These are phyloP conservation scores for Pichia eremophila DNA, from an alignment of 805 yeast species.

Conservation along the genomic window DNA sequence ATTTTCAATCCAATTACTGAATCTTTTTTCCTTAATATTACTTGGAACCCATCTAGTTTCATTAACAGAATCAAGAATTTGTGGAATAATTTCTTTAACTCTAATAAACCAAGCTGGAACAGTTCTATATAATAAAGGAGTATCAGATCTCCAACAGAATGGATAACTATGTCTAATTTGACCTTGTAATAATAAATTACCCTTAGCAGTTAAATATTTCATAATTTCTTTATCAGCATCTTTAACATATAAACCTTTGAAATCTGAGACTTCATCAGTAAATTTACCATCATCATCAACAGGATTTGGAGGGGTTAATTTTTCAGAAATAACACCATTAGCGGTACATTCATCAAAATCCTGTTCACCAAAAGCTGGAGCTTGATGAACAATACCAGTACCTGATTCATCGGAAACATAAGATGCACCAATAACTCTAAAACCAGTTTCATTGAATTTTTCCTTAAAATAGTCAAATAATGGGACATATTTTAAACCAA, in stretches of 20 bases:
- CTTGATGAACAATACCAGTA: conserved; percentile 98
- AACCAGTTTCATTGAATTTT: conserved; percentile 65
- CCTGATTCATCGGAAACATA: conserved; percentile 92
- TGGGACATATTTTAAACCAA: conserved; percentile 75
- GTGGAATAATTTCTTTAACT: conserved; percentile 77
- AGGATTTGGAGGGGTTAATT: conserved; percentile 77
- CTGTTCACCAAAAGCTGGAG: conserved; percentile 99
- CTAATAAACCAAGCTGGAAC: conserved; percentile 99
- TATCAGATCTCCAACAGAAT: conserved; percentile 99
- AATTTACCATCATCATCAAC: conserved; percentile 89
- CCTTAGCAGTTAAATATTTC: conserved; percentile 69
- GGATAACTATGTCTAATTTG: conserved; percentile 96
- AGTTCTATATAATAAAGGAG: conserved; percentile 90
- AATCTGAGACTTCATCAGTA: conserved; percentile 65
- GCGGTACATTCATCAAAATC: conserved; percentile 80
- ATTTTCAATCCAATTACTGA: conserved; percentile 94
- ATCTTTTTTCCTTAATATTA: conserved; percentile 86
- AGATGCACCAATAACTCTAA: conserved; percentile 70
- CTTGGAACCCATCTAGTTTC: conserved; percentile 92
- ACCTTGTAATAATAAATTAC: conserved; percentile 62
- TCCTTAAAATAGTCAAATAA: conserved; percentile 74
- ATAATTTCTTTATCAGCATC: conserved; percentile 92
- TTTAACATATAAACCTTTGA: conserved; percentile 80
- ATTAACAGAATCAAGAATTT: conserved; percentile 78
- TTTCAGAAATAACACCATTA: conserved; percentile 65